phyloP scores from a whole-genome alignment of 116 monocot species.

The Trichopus zeylanicus region DNA sequence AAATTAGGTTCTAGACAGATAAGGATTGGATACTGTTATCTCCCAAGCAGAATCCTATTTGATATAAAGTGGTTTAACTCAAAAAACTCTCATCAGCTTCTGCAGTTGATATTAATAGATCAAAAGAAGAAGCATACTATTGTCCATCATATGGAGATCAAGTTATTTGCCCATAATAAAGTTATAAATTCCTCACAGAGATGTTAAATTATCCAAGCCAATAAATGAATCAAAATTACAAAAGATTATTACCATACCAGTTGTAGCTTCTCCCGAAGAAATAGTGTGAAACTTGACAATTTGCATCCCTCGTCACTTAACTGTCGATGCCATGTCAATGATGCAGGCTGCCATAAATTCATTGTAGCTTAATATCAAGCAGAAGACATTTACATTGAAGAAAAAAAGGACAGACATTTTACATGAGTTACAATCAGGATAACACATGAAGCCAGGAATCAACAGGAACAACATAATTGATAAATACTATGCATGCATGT shows the following conservation, averaged over 20 bases:
- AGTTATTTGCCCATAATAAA: neutral
- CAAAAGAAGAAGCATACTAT: neutral
- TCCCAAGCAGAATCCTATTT: too few species aligned
- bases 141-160: neutral
- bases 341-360: constrained; percentile 27
- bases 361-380: constrained; percentile 14
- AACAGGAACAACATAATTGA: too few species aligned
- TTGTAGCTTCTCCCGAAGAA: constrained; percentile 22
- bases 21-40: too few species aligned
- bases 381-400: neutral
- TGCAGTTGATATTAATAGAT: too few species aligned
- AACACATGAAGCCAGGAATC: too few species aligned
- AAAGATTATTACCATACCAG: constrained; percentile 21
- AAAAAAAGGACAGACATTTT: too few species aligned
- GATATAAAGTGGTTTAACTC: too few species aligned
- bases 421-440: too few species aligned
- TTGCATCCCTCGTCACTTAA: constrained; percentile 23
- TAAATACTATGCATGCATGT: too few species aligned
- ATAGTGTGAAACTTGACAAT: constrained; percentile 31
- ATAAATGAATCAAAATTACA: neutral
- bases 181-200: neutral
- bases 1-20: too few species aligned
- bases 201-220: neutral
- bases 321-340: constrained; percentile 42
- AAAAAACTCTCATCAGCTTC: too few species aligned